Conservation (phyloP, 2,329 filamentous ascomycete species). For the Ceratocystis lukuohia region DNA sequence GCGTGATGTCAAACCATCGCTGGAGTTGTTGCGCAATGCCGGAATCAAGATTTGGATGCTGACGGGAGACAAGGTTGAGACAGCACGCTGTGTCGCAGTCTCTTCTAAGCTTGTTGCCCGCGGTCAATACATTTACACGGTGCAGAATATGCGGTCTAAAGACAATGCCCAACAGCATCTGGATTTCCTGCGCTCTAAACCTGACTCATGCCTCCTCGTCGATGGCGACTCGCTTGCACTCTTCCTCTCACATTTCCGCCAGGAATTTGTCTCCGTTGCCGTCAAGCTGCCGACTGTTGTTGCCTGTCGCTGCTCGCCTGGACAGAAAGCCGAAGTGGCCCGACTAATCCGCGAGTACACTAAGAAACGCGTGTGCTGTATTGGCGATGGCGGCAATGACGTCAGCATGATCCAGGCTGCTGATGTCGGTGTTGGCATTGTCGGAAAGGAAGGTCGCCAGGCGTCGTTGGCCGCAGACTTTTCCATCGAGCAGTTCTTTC, state of each 20-base stretch:
- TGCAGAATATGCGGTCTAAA: conserved; percentile 71
- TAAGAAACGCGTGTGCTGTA: conserved; percentile 91
- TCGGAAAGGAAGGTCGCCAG: conserved; percentile 93
- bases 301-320: conserved; percentile 90
- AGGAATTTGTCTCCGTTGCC: conserved; percentile 76
- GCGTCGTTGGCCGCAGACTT: conserved; percentile 93
- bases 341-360: conserved; percentile 81
- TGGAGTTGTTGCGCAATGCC: conserved; percentile 89
- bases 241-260: conserved; percentile 68
- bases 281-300: conserved; percentile 84
- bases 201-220: conserved; percentile 76
- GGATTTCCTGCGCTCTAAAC: conserved; percentile 76
- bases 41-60: conserved; percentile 99
- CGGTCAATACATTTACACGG: conserved; percentile 91
- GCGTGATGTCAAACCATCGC: conserved; percentile 83
- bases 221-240: conserved; percentile 83
- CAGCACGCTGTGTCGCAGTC: conserved; percentile 87
- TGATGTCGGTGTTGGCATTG: conserved; percentile 93
- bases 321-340: conserved; percentile 90
- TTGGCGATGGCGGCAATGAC: conserved; percentile 95
- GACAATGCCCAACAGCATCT: conserved; percentile 77
- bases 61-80: conserved; percentile 97
- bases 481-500: conserved; percentile 87
- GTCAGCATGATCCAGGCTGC: conserved; percentile 99
- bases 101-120: conserved; percentile 86